phyloP scores from a whole-genome alignment of 2,329 filamentous ascomycete species.

The Colletotrichum lentis region DNA sequence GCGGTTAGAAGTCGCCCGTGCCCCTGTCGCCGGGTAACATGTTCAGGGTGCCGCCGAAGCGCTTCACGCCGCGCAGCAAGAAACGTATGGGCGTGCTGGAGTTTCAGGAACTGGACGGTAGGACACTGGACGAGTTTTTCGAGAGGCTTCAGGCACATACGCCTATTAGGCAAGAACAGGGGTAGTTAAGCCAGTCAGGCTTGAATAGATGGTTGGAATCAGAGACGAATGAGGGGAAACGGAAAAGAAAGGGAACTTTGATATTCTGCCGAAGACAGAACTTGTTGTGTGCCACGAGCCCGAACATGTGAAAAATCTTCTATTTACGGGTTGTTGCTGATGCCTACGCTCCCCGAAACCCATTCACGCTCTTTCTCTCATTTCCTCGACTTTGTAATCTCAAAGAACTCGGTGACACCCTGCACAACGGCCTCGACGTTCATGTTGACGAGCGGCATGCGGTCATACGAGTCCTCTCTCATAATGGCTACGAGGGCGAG shows the following conservation, averaged over 20 bases:
- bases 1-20: constrained; percentile 31
- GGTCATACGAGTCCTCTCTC: constrained; percentile 84
- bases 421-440: constrained; percentile 85
- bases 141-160: neutral
- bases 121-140: constrained; percentile 26
- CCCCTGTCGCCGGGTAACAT: constrained; percentile 32
- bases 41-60: constrained; percentile 33
- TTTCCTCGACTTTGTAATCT: constrained; percentile 69
- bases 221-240: neutral
- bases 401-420: constrained; percentile 80
- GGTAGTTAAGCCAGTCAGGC: neutral
- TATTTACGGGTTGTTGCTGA: neutral
- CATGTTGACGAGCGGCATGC: constrained; percentile 86
- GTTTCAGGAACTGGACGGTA: neutral
- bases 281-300: neutral
- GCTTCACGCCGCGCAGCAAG: constrained; percentile 34
- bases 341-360: neutral
- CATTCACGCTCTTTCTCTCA: constrained; percentile 35
- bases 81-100: constrained; percentile 23
- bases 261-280: neutral
- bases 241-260: neutral
- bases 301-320: neutral
- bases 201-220: neutral
- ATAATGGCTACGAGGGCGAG: constrained; percentile 85
- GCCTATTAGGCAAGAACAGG: neutral